Conservation (phyloP, 371 early-diverging fungal genomes). For the Amoeboaphelidium protococcarum region DNA sequence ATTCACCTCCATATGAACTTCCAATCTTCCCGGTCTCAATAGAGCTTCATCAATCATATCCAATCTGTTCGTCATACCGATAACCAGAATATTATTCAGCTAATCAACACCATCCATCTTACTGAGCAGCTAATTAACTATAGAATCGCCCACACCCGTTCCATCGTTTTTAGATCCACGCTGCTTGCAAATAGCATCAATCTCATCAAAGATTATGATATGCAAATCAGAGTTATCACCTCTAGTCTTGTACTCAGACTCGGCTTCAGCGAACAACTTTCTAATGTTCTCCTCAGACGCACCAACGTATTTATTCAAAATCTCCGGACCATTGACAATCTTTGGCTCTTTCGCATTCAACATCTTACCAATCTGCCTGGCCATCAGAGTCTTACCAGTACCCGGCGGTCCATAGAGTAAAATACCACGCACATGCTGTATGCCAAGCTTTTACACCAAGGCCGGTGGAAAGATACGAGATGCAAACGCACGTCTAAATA, state of each 20-base stretch:
- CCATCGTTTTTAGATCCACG: slow-evolving; percentile 29
- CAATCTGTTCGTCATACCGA: slow-evolving; percentile 35
- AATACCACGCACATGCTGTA: slow-evolving; percentile 86
- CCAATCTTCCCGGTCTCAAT: slow-evolving; percentile 38
- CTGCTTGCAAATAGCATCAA: slow-evolving; percentile 32
- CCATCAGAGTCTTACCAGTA: slow-evolving; percentile 98
- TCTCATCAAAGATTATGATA: slow-evolving; percentile 36
- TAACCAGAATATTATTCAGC: slow-evolving; percentile 32
- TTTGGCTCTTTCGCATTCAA: slow-evolving; percentile 87
- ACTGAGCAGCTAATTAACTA: slow-evolving; percentile 40
- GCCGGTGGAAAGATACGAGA: slow-evolving; percentile 94
- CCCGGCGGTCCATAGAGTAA: slow-evolving; percentile 73
- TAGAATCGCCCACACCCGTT: slow-evolving; percentile 26
- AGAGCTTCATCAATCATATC: slow-evolving; percentile 33
- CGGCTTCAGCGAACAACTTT: slow-evolving; percentile 31
- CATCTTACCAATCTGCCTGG: slow-evolving; percentile 96
- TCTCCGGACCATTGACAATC: slow-evolving; percentile 67
- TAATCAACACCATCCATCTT: slow-evolving; percentile 43
- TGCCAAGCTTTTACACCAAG: slow-evolving; percentile 84
- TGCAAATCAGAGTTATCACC: slow-evolving; percentile 37
- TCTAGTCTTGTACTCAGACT: slow-evolving; percentile 53
- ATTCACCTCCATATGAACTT: slow-evolving; percentile 27
- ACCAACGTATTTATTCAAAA: slow-evolving; percentile 57
- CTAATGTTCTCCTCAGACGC: slow-evolving; percentile 40
- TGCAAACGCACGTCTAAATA: slow-evolving; percentile 98